A percentile compares a stretch with the other conserved stretches of the same genome.
Evolutionary conservation across 1,139 yeast genomes (phyloP).

Genomic region (Kodamaea arcana): DNA sequence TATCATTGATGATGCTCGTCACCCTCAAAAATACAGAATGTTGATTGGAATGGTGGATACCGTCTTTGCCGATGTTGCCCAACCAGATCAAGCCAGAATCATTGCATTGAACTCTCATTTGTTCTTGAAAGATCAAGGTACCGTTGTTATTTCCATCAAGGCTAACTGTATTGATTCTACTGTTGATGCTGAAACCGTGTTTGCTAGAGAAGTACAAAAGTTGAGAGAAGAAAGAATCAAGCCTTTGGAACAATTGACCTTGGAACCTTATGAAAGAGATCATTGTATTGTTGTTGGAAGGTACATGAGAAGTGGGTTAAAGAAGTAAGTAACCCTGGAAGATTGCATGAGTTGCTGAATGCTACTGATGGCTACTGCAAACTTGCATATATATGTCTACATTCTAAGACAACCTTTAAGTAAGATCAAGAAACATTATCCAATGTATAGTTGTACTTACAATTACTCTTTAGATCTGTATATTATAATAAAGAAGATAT

Average conservation of each 20-base stretch:
- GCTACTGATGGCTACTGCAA: too few species aligned
- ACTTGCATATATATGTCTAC: too few species aligned
- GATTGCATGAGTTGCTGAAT: too few species aligned
- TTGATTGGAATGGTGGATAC: constrained; percentile 97
- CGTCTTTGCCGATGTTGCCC: constrained; percentile 99
- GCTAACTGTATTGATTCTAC: constrained; percentile 99
- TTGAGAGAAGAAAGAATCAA: constrained; percentile 98
- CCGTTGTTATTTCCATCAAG: constrained; percentile 96
- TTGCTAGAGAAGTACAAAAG: constrained; percentile 98
- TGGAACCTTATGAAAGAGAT: constrained; percentile 99
- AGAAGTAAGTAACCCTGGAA: constrained; percentile 46
- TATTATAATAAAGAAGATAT: too few species aligned
- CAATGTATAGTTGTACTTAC: too few species aligned
- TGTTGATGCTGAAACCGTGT: constrained; percentile 98
- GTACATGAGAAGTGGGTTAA: constrained; percentile 86
- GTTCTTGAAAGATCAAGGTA: constrained; percentile 97
- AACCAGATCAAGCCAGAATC: constrained; percentile 99
- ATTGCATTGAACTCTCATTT: constrained; percentile 96
- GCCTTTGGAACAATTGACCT: constrained; percentile 96
- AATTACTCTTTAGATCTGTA: too few species aligned
- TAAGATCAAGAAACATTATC: too few species aligned
- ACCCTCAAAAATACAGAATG: constrained; percentile 99
- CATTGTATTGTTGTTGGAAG: constrained; percentile 98
- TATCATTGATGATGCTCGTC: constrained; percentile 99
- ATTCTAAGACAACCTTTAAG: too few species aligned